These are phyloP conservation scores for Pichia sp. DNA, from an alignment of 1,139 yeast genomes.

Conservation along the genomic window DNA sequence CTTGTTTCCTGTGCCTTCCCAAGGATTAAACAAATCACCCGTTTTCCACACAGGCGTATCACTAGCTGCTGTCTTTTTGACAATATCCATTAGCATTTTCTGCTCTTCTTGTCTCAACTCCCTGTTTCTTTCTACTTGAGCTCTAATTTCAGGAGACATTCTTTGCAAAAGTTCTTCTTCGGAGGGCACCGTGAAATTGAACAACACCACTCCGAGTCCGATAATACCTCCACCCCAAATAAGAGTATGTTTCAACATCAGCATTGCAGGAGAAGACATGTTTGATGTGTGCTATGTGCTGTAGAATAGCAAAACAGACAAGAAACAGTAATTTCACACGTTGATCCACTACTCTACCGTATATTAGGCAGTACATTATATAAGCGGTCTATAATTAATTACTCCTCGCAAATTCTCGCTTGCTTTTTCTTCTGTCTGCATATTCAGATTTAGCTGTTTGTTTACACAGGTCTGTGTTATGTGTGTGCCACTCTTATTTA, in stretches of 20 bases:
- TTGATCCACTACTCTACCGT: too few relatives aligned
- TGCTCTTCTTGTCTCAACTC: slow-evolving; percentile 61
- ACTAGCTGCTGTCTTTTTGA: slow-evolving; percentile 52
- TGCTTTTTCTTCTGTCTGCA: too few relatives aligned
- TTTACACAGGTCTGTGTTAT: too few relatives aligned
- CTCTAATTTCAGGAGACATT: slow-evolving; percentile 78
- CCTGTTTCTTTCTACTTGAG: slow-evolving; percentile 64
- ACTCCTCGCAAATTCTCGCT: too few relatives aligned
- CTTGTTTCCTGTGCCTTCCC: slow-evolving; percentile 40
- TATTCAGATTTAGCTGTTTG: too few relatives aligned
- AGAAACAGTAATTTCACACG: too few relatives aligned
- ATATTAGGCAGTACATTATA: too few relatives aligned
- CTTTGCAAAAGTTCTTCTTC: slow-evolving; percentile 70
- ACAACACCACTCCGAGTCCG: slow-evolving; percentile 61
- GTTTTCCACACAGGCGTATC: slow-evolving; percentile 79
- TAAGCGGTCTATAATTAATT: too few relatives aligned
- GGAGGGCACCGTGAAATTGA: slow-evolving; percentile 70
- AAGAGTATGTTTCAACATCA: slow-evolving; percentile 24
- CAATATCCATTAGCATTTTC: slow-evolving; percentile 59
- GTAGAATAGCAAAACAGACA: too few relatives aligned
- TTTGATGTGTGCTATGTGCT: background rate
- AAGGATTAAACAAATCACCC: slow-evolving; percentile 62
- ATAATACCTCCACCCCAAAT: slow-evolving; percentile 54
- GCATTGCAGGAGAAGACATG: slow-evolving; percentile 13
- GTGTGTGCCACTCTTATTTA: too few relatives aligned